Evolutionary conservation across 768 basidiomycete species (phyloP), one percentile per base, ranked within the genome.

Genomic region (Tulasnella sp.): DNA sequence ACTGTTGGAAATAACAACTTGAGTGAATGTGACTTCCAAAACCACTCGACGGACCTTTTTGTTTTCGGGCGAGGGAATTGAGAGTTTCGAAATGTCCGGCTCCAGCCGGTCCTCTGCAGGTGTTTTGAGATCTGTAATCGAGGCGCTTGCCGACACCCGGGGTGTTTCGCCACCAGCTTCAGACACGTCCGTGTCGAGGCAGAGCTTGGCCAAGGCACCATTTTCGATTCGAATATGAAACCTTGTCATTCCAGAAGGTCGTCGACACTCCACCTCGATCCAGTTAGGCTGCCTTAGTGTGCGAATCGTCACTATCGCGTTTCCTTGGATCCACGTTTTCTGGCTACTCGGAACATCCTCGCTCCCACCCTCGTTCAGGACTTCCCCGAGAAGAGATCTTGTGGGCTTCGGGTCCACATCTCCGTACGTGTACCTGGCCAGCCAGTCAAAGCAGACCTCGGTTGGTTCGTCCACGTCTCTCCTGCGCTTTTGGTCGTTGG

Each of bases 401-500:
- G 90, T 80, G 2, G 94, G 90, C 14, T 86, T 80, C 1, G 94
- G 93, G 66, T 96, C 92, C 14, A 91, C 90, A 64, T 85, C 91
- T 12, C 84, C 90, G 64, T 93, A 97, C 0, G 94, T 85, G 67
- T 96, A 96, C 15, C 96, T 77, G 8, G 90, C 85, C 15, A 99
- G 75, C 91, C 93, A 98, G 67, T 99, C 96, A 65, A 98, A 93
- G 69, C 90, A 94, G 34, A 98, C 94, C 66, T 97, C 90, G 0
- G 92, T 88, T 25, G 84, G 83, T 59, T 87, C 89, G 67, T 98
- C 96, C 4, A 93, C 73, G 37, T 78, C 75, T 1, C 72, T 71
- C 52, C 77, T 79, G 12, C 78, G 82, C 32, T 57, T 57, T 23
- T 43, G 43, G 59, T 86, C 84, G 69, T 91, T 91, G 12, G 90